A percentile compares a stretch with the other conserved stretches of the same genome.
Evolutionary conservation across 192 early-diverging fungal species (phyloP).

Genomic region (Coemansia sp.): DNA sequence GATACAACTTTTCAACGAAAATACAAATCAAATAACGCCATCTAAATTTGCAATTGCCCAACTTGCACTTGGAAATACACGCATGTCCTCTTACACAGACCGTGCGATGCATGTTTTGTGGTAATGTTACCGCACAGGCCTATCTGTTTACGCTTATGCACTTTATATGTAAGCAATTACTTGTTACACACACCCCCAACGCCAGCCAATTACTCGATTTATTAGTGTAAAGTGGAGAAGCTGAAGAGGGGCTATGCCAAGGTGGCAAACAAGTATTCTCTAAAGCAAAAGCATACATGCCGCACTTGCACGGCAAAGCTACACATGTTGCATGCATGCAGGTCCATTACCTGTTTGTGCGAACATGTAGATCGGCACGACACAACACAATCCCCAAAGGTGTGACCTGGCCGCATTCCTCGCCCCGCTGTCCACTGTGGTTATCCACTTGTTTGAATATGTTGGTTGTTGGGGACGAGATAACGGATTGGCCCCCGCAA

Average conservation of each 20-base stretch:
- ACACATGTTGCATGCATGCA: constrained; percentile 11
- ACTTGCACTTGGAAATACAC: background rate
- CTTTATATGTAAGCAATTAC: background rate
- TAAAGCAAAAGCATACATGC: background rate
- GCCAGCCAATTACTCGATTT: background rate
- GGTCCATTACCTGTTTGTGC: background rate
- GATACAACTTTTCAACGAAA: background rate
- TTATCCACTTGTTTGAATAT: background rate
- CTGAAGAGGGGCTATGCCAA: background rate
- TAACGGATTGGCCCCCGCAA: background rate
- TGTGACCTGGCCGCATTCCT: background rate
- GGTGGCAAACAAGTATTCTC: background rate
- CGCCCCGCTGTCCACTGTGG: background rate
- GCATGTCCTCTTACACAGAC: background rate
- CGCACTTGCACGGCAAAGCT: constrained; percentile 1
- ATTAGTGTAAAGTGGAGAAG: background rate
- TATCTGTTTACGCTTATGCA: background rate
- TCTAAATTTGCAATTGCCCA: background rate
- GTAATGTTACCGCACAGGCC: background rate
- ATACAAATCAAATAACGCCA: background rate
- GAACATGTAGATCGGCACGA: constrained; percentile 5
- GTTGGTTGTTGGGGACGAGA: background rate
- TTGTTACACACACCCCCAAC: background rate
- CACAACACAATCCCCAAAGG: background rate
- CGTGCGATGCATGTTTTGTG: background rate